phyloP scores from a whole-genome alignment of 2,329 filamentous ascomycete species.

The Penicillium corylophilum region DNA sequence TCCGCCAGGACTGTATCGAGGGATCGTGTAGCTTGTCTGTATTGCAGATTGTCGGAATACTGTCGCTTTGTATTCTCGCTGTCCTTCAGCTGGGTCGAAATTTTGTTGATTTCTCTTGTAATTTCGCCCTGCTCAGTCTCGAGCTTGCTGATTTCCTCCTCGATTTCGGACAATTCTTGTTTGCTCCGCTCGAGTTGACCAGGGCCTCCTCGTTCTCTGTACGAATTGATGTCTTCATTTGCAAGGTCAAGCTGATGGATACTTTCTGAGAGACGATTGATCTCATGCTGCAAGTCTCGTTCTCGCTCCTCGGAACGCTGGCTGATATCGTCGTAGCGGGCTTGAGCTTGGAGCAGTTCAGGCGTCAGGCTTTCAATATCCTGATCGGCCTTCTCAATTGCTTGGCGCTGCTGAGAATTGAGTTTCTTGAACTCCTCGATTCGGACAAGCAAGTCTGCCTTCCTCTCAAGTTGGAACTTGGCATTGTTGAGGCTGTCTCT shows the following conservation, averaged over 20 bases:
- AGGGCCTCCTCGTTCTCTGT: conserved; percentile 72
- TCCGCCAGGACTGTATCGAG: conserved; percentile 67
- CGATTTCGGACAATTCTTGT: conserved; percentile 66
- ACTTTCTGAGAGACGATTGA: conserved; percentile 69
- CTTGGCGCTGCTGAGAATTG: conserved; percentile 66
- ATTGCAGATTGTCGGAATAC: conserved; percentile 84
- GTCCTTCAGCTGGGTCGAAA: conserved; percentile 74
- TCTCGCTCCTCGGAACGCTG: conserved; percentile 71
- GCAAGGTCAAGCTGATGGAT: conserved; percentile 74
- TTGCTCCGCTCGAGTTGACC: conserved; percentile 68
- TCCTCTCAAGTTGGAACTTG: conserved; percentile 76
- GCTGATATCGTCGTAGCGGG: conserved; percentile 73
- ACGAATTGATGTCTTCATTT: conserved; percentile 75
- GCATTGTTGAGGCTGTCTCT: conserved; percentile 70
- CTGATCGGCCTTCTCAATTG: conserved; percentile 67
- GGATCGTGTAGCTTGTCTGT: conserved; percentile 70
- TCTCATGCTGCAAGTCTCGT: conserved; percentile 67
- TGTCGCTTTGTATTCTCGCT: conserved; percentile 81
- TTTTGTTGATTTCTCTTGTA: conserved; percentile 69
- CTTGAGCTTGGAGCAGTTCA: conserved; percentile 71
- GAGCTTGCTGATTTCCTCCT: conserved; percentile 62
- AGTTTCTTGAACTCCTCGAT: conserved; percentile 71
- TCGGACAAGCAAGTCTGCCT: conserved; percentile 66
- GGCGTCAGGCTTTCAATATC: conserved; percentile 74
- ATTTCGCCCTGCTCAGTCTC: conserved; percentile 68